These are phyloP conservation scores for Anthracocystis setariae DNA, from an alignment of 1,284 basidiomycete genomes.

Conservation along the genomic window DNA sequence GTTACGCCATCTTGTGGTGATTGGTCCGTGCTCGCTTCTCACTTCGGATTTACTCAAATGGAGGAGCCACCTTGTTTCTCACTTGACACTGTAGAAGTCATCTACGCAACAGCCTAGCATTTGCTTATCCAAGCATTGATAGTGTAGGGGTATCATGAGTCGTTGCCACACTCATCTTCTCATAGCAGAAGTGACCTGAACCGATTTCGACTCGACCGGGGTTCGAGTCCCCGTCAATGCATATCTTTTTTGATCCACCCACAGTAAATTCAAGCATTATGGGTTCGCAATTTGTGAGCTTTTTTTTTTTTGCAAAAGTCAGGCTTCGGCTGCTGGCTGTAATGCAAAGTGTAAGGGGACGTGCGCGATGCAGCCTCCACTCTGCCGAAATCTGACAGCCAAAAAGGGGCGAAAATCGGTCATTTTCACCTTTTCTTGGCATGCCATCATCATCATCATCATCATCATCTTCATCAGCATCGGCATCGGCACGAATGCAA, in stretches of 20 bases:
- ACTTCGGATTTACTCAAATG: neutral
- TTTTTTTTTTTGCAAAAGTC: neutral
- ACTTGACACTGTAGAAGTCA: too few relatives aligned
- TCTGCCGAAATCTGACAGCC: neutral
- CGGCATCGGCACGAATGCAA: too few relatives aligned
- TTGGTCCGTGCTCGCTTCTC: slow-evolving; percentile 23
- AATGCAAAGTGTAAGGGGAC: too few relatives aligned
- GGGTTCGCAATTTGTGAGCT: neutral
- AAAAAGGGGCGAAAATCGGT: neutral
- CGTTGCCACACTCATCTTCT: slow-evolving; percentile 42
- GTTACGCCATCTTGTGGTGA: slow-evolving; percentile 15
- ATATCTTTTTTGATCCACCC: slow-evolving; percentile 16
- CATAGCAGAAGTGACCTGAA: slow-evolving; percentile 8
- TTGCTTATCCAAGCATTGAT: slow-evolving; percentile 29
- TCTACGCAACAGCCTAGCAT: too few relatives aligned
- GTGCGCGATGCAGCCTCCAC: slow-evolving; percentile 9
- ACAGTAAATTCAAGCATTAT: too few relatives aligned
- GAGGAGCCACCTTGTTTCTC: too few relatives aligned
- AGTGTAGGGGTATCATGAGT: slow-evolving; percentile 54
- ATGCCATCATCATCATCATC: too few relatives aligned
- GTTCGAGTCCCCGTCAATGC: slow-evolving; percentile 59
- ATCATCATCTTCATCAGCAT: too few relatives aligned
- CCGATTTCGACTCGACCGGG: slow-evolving; percentile 54
- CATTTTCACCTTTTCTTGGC: slow-evolving; percentile 15
- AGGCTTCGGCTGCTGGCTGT: too few relatives aligned